Percentiles rank a stretch among this genome's conserved stretches.
Evolutionary conservation across 768 basidiomycete genomes (phyloP).

Genomic region (Mycena latifolia): DNA sequence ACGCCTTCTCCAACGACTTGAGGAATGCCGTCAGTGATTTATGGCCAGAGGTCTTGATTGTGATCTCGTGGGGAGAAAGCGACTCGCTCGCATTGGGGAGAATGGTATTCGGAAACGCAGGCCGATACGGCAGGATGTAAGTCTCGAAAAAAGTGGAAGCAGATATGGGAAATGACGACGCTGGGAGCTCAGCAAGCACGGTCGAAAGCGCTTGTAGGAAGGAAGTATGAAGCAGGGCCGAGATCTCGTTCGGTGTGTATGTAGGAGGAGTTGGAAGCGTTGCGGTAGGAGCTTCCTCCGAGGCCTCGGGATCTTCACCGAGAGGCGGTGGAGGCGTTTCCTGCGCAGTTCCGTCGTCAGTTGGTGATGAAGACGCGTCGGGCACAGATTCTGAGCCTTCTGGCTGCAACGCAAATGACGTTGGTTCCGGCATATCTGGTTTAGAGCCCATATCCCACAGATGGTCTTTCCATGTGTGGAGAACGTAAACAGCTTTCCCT

Average conservation of each 20-base stretch:
- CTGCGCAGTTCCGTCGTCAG: constrained; percentile 20
- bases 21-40: constrained; percentile 89
- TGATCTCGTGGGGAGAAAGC: constrained; percentile 59
- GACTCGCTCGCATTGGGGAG: constrained; percentile 44
- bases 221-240: constrained; percentile 67
- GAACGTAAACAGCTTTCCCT: constrained; percentile 81
- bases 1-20: constrained; percentile 80
- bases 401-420: constrained; percentile 37
- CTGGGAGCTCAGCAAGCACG: constrained; percentile 57
- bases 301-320: background rate
- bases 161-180: constrained; percentile 77
- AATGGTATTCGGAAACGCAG: constrained; percentile 64
- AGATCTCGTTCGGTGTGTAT: constrained; percentile 57
- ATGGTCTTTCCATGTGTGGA: constrained; percentile 84
- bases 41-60: constrained; percentile 82
- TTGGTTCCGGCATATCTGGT: constrained; percentile 62
- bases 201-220: constrained; percentile 76
- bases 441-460: constrained; percentile 83
- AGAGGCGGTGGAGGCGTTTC: constrained; percentile 12
- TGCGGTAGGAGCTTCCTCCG: constrained; percentile 14
- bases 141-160: constrained; percentile 82
- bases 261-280: constrained; percentile 22
- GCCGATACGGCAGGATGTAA: constrained; percentile 84
- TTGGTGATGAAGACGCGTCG: background rate
- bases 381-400: constrained; percentile 10